phyloP scores from a whole-genome alignment of 2,329 filamentous ascomycete species.

The Fusarium xyrophilum region DNA sequence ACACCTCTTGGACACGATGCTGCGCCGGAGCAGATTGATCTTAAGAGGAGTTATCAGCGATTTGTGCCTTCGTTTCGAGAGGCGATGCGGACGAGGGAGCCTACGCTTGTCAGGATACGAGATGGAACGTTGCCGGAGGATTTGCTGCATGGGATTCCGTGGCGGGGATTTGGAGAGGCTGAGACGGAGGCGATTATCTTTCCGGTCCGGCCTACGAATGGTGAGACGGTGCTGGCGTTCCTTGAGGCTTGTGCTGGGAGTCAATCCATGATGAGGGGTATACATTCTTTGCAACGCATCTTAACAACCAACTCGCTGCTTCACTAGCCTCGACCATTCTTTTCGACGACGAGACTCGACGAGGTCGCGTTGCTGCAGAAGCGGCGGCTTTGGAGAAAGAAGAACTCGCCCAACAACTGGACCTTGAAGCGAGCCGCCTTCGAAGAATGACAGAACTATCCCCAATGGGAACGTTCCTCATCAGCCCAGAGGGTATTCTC shows the following conservation, averaged over 20 bases:
- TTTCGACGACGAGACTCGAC: slow-evolving; percentile 68
- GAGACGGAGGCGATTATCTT: slow-evolving; percentile 69
- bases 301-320: slow-evolving; percentile 61
- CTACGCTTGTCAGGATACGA: slow-evolving; percentile 47
- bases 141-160: slow-evolving; percentile 64
- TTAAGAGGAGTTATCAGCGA: slow-evolving; percentile 46
- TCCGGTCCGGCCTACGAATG: slow-evolving; percentile 70
- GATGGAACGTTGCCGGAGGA: slow-evolving; percentile 62
- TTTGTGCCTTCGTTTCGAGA: slow-evolving; percentile 49
- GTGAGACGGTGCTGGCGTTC: slow-evolving; percentile 68
- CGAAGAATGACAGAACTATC: slow-evolving; percentile 49
- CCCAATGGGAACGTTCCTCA: slow-evolving; percentile 49
- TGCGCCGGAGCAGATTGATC: slow-evolving; percentile 45
- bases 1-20: slow-evolving; percentile 46
- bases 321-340: slow-evolving; percentile 69
- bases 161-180: slow-evolving; percentile 67
- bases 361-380: slow-evolving; percentile 50
- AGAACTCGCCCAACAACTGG: slow-evolving; percentile 45
- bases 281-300: slow-evolving; percentile 59
- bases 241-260: slow-evolving; percentile 70
- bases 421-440: slow-evolving; percentile 47
- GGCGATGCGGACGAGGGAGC: slow-evolving; percentile 48
- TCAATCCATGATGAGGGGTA: slow-evolving; percentile 78
- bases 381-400: slow-evolving; percentile 46
- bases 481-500: slow-evolving; percentile 50